phyloP scores from a whole-genome alignment of 805 yeast genomes.

The Saccharomycopsis fodiens region DNA sequence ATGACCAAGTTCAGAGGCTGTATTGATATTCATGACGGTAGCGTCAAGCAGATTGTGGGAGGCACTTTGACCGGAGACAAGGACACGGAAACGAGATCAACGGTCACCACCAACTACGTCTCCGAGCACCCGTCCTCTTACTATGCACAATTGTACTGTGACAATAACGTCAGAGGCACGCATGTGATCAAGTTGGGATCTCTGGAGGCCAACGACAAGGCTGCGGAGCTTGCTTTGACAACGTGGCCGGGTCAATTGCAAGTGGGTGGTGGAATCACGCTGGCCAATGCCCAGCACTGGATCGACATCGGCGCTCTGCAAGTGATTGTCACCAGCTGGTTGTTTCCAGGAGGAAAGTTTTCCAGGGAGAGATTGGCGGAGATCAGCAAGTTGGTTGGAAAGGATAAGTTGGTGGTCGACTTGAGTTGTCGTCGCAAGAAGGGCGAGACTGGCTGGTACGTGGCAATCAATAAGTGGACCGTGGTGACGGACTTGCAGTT shows the following conservation, averaged over 20 bases:
- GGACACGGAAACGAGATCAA: constrained; percentile 30
- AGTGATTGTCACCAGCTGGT: constrained; percentile 87
- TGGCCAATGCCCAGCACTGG: constrained; percentile 71
- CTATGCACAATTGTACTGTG: constrained; percentile 64
- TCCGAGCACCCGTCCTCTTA: constrained; percentile 65
- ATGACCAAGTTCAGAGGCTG: constrained; percentile 94
- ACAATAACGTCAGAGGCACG: constrained; percentile 58
- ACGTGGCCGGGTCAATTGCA: constrained; percentile 74
- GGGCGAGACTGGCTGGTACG: constrained; percentile 57
- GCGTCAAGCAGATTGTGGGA: constrained; percentile 95
- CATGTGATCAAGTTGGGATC: constrained; percentile 92
- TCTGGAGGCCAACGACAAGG: constrained; percentile 64
- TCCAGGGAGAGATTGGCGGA: constrained; percentile 42
- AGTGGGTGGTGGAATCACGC: constrained; percentile 89
- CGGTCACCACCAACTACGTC: constrained; percentile 66
- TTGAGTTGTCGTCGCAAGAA: constrained; percentile 63
- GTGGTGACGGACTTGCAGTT: constrained; percentile 65
- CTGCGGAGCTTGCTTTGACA: constrained; percentile 67
- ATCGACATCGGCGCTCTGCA: constrained; percentile 71
- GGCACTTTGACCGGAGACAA: constrained; percentile 67
- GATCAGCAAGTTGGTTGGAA: constrained; percentile 54
- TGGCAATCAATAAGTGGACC: constrained; percentile 99
- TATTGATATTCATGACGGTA: constrained; percentile 90
- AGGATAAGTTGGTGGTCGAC: constrained; percentile 69
- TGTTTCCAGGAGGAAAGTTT: constrained; percentile 59